Base-by-base conservation (phyloP, 228 moss, liverwort and hornwort species). In the Sphagnum fallax region DNA sequence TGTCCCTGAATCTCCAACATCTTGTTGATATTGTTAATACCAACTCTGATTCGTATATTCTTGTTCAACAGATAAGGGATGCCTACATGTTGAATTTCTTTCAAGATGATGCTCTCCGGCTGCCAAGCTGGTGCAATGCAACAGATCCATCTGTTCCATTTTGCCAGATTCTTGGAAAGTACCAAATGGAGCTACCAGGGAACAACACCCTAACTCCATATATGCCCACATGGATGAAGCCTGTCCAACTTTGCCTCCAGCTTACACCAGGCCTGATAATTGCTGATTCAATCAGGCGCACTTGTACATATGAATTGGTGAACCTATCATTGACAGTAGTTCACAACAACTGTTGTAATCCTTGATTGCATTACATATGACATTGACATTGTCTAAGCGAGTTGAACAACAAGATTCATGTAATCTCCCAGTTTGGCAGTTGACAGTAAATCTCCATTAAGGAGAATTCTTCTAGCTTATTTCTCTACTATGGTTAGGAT, bases 11-110 rank as follows among this genome's bases (percentile, higher is more conserved):
- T n/a, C n/a, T 2, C 59, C n/a, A 10, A 11, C 1, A n/a, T 1
- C 59, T 60, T 10, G 12, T 1, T 32, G 32, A 32, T 32, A 32
- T 32, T 32, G 32, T 32, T 32, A 32, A 0, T 32, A 32, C 32
- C 32, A 32, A 32, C 32, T 32, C 32, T 32, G 32, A 32, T 32
- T 32, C 32, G 0, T 32, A 32, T 32, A 32, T 32, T 32, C 32
- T 32, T 32, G 0, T 32, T 32, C 53, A 75, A 68, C 88, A 90
- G 89, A 90, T 98, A 66, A 80, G 90, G 72, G 98, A 98, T 67
- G 98, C 98, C 51, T 98, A 94, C 64, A 92, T 98, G 94, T 86
- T 98, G 58, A 93, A 90, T 51, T 78, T 98, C 55, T 98, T 81
- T 32, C 90, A 98, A 74, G 89, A 84, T 52, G 90, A 98, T 50